Conservation (phyloP, 192 early-diverging fungal species). For the Funneliformis mosseae region DNA sequence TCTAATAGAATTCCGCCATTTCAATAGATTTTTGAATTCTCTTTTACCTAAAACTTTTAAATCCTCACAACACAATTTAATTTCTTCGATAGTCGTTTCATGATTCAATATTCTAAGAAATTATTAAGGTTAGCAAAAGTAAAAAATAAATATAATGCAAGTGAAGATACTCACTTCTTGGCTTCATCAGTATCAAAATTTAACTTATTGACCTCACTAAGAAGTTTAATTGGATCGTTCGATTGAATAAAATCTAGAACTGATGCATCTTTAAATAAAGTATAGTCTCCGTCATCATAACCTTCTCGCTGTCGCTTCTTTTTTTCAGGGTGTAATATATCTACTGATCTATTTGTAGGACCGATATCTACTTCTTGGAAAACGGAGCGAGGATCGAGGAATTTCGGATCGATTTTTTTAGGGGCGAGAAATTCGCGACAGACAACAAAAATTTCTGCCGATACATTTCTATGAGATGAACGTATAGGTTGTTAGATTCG, state of each 20-base stretch:
- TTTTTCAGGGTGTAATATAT: constrained; percentile 94
- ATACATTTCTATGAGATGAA: constrained; percentile 74
- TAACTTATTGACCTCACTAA: constrained; percentile 78
- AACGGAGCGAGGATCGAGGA: constrained; percentile 91
- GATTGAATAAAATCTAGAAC: constrained; percentile 81
- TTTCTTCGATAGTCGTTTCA: constrained; percentile 77
- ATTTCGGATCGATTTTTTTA: constrained; percentile 90
- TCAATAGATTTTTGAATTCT: constrained; percentile 89
- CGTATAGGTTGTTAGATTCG: background rate
- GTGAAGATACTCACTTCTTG: constrained; percentile 40
- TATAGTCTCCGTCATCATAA: constrained; percentile 97
- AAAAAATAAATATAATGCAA: background rate
- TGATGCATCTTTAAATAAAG: constrained; percentile 72
- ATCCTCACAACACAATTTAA: constrained; percentile 81
- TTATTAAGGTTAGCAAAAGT: no score
- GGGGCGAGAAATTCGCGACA: constrained; percentile 92
- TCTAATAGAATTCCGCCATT: constrained; percentile 83
- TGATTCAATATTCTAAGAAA: constrained; percentile 47
- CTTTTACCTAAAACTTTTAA: constrained; percentile 90
- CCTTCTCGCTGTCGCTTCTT: constrained; percentile 90
- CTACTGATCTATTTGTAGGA: constrained; percentile 50
- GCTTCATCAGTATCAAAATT: constrained; percentile 74
- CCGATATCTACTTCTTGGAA: constrained; percentile 88
- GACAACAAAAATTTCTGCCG: constrained; percentile 99
- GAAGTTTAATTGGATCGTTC: constrained; percentile 76